Base-by-base conservation (phyloP, 805 yeast genomes). In the Ogataea thermomethanolica region DNA sequence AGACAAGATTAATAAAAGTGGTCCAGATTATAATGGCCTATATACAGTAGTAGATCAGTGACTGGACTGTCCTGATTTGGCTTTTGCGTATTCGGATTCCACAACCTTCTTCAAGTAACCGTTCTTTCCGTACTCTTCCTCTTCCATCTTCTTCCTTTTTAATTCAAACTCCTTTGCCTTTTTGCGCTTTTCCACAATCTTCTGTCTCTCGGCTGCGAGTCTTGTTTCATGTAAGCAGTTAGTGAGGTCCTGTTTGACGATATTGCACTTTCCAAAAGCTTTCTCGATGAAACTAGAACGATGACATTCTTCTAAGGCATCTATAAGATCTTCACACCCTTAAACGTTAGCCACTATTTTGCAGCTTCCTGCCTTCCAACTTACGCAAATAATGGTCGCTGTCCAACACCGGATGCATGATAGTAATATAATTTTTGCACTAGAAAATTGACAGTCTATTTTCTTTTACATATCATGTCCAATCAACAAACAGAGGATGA, bases 231-330 rank as follows among this genome's bases (percentile, higher is more conserved):
- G 93, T 17, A 95, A 69, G 64, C 99, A 91, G 55, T 77, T 68
- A 25, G 83, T 65, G 38, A 93, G 70, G 37, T 84, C 90, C 47
- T 84, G 86, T 55, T 89, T 89, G 53, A 84, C 81, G 38, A 80
- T 79, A 62, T 88, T 87, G 65, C 99, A 91, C 44, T 76, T 70
- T 21, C 98, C 98, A 50, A 87, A 67, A 7, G 85, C 80, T 58
- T 84, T 78, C 49, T 76, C 73, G 44, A 84, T 51, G 50, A 80
- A 83, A 40, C 80, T 83, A 39, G 72, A 72, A 43, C 78, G 73
- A 55, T 90, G 96, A 59, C 99, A 91, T 58, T 86, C 82, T 54
- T 91, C 95, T 5, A 91, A 73, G 0, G 95, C 96, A 46, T 82
- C 81, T 60, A 93, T 88, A 29, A 88, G 73, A 46, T 82, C 85